Conservation (phyloP, 306 rosid species). For the Potentilla sterilis region DNA sequence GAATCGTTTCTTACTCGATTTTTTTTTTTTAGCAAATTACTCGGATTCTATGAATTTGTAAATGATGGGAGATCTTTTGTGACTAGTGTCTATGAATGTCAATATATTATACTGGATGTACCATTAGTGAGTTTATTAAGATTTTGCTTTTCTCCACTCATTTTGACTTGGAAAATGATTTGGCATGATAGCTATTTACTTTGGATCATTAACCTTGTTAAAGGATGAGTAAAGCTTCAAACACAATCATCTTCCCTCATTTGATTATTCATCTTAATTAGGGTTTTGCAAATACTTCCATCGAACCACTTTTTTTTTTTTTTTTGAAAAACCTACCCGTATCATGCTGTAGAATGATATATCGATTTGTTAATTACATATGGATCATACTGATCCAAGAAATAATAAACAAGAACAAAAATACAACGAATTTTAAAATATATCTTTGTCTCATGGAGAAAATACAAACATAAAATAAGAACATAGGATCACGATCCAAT, state of each 20-base stretch:
- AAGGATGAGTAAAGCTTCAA: slow-evolving; percentile 71
- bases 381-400: not conserved
- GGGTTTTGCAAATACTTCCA: slow-evolving; percentile 43
- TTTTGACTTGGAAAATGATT: slow-evolving; percentile 66
- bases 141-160: slow-evolving; percentile 40
- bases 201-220: slow-evolving; percentile 57
- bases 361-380: not conserved
- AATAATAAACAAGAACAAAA: not conserved
- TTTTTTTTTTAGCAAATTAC: not conserved
- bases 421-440: not conserved
- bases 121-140: slow-evolving; percentile 10
- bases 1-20: too few species aligned
- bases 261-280: slow-evolving; percentile 21
- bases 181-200: slow-evolving; percentile 52
- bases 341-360: not conserved
- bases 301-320: slow-evolving; percentile 49
- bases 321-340: too few species aligned
- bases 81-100: slow-evolving; percentile 33
- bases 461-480: not conserved
- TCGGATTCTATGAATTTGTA: not conserved
- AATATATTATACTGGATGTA: slow-evolving; percentile 40
- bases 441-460: not conserved
- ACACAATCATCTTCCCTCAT: slow-evolving; percentile 65
- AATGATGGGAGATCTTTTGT: slow-evolving; percentile 15
- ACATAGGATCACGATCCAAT: slow-evolving; percentile 11